A percentile compares a stretch with the other conserved stretches of the same genome.
These are phyloP conservation scores for Nakaseomyces glabratus DNA, from an alignment of 1,139 yeast genomes.

Conservation along the genomic window DNA sequence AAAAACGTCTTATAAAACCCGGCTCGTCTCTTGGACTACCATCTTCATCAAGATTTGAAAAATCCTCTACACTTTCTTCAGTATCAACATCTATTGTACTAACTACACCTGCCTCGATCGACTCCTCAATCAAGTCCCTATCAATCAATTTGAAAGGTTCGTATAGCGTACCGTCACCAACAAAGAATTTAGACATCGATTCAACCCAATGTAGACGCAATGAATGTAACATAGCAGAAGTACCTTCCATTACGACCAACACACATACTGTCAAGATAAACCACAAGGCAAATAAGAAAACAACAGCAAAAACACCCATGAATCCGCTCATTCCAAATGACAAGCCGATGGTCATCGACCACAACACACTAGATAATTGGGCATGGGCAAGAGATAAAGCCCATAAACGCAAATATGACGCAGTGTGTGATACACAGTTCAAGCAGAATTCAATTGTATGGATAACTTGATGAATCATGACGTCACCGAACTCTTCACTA, in stretches of 20 bases:
- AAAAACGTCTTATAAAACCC: no score
- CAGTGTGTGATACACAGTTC: constrained; percentile 96
- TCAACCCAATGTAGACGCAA: constrained; percentile 98
- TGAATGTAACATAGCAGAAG: constrained; percentile 97
- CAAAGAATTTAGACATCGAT: constrained; percentile 95
- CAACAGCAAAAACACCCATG: constrained; percentile 62
- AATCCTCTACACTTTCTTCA: background rate
- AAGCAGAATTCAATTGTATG: constrained; percentile 97
- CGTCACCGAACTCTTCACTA: constrained; percentile 73
- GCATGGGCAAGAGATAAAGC: constrained; percentile 96
- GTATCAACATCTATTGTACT: constrained; percentile 1
- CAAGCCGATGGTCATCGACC: constrained; percentile 89
- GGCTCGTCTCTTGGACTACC: no score
- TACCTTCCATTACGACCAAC: constrained; percentile 95
- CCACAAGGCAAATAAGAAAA: constrained; percentile 87
- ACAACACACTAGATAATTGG: constrained; percentile 84
- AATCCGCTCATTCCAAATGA: constrained; percentile 72
- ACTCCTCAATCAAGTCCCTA: constrained; percentile 18
- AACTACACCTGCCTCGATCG: constrained; percentile 13
- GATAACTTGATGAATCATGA: constrained; percentile 94
- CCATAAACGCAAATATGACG: constrained; percentile 93
- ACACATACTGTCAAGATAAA: constrained; percentile 82
- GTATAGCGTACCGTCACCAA: constrained; percentile 88
- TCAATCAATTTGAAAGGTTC: constrained; percentile 63
- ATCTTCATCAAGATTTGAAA: constrained; percentile 2